Base-by-base conservation (phyloP, 352 stramenopile species). In the Phytophthora idaei region DNA sequence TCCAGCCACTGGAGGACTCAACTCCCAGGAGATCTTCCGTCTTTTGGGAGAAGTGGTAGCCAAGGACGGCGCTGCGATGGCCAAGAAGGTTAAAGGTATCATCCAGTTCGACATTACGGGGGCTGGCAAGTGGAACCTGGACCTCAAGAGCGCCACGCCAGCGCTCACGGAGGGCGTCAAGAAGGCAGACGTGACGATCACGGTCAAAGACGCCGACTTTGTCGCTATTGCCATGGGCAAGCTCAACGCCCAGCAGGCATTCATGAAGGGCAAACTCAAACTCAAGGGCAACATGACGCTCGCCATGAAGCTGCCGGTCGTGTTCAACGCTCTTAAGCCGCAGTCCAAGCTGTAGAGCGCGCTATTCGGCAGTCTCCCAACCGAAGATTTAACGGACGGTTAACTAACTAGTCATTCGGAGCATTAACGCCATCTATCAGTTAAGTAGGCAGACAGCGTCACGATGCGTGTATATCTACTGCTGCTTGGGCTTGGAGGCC, bases 231-330 rank as follows among this genome's bases (percentile, higher is more conserved):
- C 85, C 32, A 78, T 78, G 57, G 87, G 87, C 61, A 97, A 98
- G 62, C 77, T 98, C 27, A 97, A 97, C 65, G 83, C 94, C 21
- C 94, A 98, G 69, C 77, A 88, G 81, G 94, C 94, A n/a, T 98
- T 98, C 72, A 97, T 98, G 90, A 97, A 98, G 83, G 92, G 92
- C 60, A 97, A 98, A 71, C 78, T 98, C 51, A 98, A 98, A 73
- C 87, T 98, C 50, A 98, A 98, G 79, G 94, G 94, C 57, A 98
- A 98, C 68, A 98, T 98, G 94, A 83, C 80, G 57, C 80, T 98
- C 36, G 94, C 94, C 29, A 98, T 98, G 90, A 98, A 98, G 85
- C 77, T 98, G n/a, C 93, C 85, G 9, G 73, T 96, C 42, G 83
- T 98, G 54, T 90, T 98, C 56, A 93, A 92, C 73, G 91, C 92